phyloP scores from a whole-genome alignment of 179 eudicot genomes.

The Spergularia azorica region DNA sequence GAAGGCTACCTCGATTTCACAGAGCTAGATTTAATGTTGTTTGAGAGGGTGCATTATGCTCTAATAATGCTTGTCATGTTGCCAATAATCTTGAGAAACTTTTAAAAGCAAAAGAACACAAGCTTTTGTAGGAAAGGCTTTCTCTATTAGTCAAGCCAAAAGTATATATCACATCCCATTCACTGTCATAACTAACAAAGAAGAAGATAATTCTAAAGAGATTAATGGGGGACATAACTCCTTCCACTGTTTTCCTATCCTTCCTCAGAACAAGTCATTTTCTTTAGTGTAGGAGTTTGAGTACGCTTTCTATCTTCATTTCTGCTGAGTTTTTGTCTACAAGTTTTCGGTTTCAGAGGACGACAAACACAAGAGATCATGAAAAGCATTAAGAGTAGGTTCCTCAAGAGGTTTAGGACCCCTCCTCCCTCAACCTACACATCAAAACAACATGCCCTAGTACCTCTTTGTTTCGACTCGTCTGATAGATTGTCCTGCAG shows the following conservation, averaged over 20 bases:
- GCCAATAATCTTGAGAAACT: slow-evolving; percentile 29
- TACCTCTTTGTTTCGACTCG: neutral
- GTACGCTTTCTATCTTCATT: slow-evolving; percentile 7
- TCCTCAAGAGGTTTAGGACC: slow-evolving; percentile 26
- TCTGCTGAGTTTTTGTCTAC: slow-evolving; percentile 2
- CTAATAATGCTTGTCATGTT: neutral
- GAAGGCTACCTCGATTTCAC: too few species aligned
- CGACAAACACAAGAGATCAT: slow-evolving; percentile 15
- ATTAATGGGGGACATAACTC: slow-evolving; percentile 12
- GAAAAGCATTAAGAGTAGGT: slow-evolving; percentile 32
- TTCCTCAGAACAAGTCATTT: slow-evolving; percentile 18
- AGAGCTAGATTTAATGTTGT: too few species aligned
- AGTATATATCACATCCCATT: neutral
- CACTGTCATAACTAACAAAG: slow-evolving; percentile 30
- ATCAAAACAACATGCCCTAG: slow-evolving; percentile 13
- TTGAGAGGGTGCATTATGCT: too few species aligned
- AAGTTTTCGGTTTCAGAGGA: neutral
- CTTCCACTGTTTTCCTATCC: slow-evolving; percentile 1
- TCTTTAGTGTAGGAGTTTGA: slow-evolving; percentile 2
- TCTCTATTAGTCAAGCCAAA: too few species aligned
- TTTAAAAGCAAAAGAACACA: slow-evolving; percentile 35
- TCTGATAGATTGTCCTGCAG: slow-evolving; percentile 8
- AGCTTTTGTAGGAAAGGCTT: neutral
- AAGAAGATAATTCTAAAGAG: slow-evolving; percentile 7
- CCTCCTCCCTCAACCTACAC: slow-evolving; percentile 29